Evolutionary conservation across 2,329 filamentous ascomycete species (phyloP).

Genomic region (Ophiostoma pallidulum): DNA sequence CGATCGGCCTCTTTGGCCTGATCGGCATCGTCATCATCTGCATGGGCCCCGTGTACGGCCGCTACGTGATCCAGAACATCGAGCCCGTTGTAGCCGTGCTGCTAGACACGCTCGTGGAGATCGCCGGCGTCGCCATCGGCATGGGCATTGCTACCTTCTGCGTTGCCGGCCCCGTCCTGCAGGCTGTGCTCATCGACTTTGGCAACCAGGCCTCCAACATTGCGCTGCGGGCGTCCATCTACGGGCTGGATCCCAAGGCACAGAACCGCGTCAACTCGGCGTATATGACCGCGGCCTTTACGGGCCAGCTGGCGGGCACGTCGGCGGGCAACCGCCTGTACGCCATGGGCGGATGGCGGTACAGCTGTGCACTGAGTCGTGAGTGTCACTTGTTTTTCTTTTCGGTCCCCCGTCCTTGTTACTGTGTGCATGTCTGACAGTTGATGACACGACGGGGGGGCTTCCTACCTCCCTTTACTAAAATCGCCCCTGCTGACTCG

Average conservation of each 20-base stretch:
- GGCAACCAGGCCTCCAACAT: conserved; percentile 66
- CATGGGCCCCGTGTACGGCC: conserved; percentile 59
- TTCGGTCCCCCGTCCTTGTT: too few species aligned
- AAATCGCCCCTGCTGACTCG: not conserved
- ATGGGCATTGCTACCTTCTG: conserved; percentile 58
- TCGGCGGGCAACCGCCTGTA: conserved; percentile 47
- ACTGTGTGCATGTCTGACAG: too few species aligned
- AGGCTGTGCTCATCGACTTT: conserved; percentile 61
- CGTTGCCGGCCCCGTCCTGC: conserved; percentile 62
- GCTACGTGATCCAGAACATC: conserved; percentile 59
- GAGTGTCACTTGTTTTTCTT: conserved; percentile 11
- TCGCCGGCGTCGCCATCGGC: conserved; percentile 56
- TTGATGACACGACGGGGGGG: too few species aligned
- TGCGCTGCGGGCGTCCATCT: conserved; percentile 62
- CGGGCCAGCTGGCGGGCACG: conserved; percentile 64
- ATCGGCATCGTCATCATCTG: conserved; percentile 64
- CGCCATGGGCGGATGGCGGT: conserved; percentile 41
- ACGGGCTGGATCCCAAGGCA: conserved; percentile 58
- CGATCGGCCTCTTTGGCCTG: conserved; percentile 69
- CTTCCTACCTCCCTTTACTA: too few species aligned
- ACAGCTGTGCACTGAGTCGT: conserved; percentile 35
- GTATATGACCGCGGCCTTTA: conserved; percentile 70
- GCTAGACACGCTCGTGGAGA: conserved; percentile 46
- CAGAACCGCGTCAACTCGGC: conserved; percentile 71
- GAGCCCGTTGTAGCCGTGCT: conserved; percentile 59